Conservation (phyloP, 1,284 basidiomycete species). For the Puccinia sorghi region DNA sequence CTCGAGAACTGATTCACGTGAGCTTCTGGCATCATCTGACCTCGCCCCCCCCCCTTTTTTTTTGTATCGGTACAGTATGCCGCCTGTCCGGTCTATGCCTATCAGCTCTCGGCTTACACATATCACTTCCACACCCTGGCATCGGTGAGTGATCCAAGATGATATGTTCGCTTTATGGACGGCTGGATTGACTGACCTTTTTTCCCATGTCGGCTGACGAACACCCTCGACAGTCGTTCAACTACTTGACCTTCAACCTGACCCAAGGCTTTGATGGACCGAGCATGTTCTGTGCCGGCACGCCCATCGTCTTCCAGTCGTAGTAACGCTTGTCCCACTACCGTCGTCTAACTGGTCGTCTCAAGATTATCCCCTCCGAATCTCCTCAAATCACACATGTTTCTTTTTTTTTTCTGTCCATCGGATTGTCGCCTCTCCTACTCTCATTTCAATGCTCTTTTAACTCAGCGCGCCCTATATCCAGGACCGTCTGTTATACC, state of each 20-base stretch:
- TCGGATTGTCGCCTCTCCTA: neutral
- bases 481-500: too few relatives aligned
- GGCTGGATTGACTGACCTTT: neutral
- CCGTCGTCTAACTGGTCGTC: too few relatives aligned
- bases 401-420: neutral
- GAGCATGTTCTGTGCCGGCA: constrained; percentile 37
- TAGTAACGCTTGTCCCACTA: neutral
- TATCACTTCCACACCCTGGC: constrained; percentile 39
- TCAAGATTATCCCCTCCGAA: neutral
- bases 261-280: constrained; percentile 23
- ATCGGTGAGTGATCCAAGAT: neutral
- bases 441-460: neutral
- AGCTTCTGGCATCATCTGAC: too few relatives aligned
- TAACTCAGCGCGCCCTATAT: too few relatives aligned
- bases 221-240: constrained; percentile 19
- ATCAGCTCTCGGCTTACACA: constrained; percentile 16
- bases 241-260: constrained; percentile 36
- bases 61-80: neutral
- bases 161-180: neutral
- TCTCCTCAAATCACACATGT: neutral
- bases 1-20: neutral
- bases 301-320: neutral
- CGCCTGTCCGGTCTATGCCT: constrained; percentile 22
- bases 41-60: too few relatives aligned
- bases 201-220: neutral